A percentile compares a stretch with the other conserved stretches of the same genome.
phyloP scores from a whole-genome alignment of 2,329 filamentous ascomycete genomes.

The Fusarium algeriense region DNA sequence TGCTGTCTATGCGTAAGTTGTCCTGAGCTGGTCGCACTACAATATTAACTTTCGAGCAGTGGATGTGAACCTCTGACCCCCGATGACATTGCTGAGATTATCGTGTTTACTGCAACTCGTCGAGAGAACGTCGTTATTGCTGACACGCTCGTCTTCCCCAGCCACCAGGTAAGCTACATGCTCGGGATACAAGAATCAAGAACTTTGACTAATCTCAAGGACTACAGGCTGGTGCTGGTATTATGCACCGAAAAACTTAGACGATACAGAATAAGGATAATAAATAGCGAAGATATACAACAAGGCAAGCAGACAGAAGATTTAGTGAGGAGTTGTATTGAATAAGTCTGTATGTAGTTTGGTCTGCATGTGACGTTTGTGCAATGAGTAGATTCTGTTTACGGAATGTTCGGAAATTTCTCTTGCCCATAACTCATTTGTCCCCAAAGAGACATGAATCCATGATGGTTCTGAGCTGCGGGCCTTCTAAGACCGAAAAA shows the following conservation, averaged over 20 bases:
- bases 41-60: slow-evolving; percentile 55
- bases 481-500: slow-evolving; percentile 56
- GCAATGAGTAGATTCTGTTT: background rate
- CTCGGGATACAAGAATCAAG: too few relatives aligned
- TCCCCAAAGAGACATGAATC: slow-evolving; percentile 45
- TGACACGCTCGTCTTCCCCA: slow-evolving; percentile 88
- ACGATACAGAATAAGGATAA: background rate
- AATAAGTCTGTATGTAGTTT: background rate
- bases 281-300: background rate
- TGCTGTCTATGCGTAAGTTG: slow-evolving; percentile 82
- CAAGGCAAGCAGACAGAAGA: background rate
- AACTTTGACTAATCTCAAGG: slow-evolving; percentile 12
- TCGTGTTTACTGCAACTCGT: slow-evolving; percentile 86
- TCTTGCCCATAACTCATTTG: slow-evolving; percentile 56
- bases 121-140: slow-evolving; percentile 92
- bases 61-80: slow-evolving; percentile 86
- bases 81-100: slow-evolving; percentile 89
- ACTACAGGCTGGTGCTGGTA: slow-evolving; percentile 50
- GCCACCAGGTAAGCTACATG: slow-evolving; percentile 76
- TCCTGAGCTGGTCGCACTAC: background rate
- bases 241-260: slow-evolving; percentile 48
- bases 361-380: background rate
- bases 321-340: background rate
- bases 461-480: slow-evolving; percentile 45
- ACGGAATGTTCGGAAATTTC: slow-evolving; percentile 56